A percentile compares a stretch with the other conserved stretches of the same genome.
phyloP scores from a whole-genome alignment of 306 rosid genomes.

The Elaeagnus macrophylla region DNA sequence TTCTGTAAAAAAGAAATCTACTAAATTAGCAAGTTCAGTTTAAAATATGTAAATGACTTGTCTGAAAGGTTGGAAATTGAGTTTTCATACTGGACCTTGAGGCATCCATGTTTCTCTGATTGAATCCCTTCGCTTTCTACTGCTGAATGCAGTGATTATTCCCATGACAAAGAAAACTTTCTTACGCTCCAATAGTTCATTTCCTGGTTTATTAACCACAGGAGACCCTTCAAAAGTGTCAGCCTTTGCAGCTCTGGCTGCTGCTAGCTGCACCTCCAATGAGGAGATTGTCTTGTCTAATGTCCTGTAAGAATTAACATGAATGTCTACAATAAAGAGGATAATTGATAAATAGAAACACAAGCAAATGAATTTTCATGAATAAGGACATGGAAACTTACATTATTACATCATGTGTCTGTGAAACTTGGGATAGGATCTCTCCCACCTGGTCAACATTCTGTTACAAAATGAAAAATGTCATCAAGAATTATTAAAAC shows the following conservation, averaged over 20 bases:
- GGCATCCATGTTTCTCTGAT: constrained; percentile 64
- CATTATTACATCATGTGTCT: constrained; percentile 49
- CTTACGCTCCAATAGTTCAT: constrained; percentile 24
- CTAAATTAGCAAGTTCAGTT: constrained; percentile 8
- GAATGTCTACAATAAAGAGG: not conserved
- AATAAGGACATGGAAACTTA: constrained; percentile 15
- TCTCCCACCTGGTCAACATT: constrained; percentile 31
- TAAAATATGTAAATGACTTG: not conserved
- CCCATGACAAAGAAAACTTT: constrained; percentile 63
- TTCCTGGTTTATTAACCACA: constrained; percentile 17
- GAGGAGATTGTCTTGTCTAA: constrained; percentile 50
- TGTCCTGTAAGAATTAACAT: constrained; percentile 26
- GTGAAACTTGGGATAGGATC: constrained; percentile 45
- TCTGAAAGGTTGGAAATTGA: not conserved
- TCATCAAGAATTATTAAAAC: constrained; percentile 4
- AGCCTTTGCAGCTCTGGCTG: constrained; percentile 43
- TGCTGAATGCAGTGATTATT: constrained; percentile 51
- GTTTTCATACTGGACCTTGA: constrained; percentile 22
- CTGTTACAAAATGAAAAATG: constrained; percentile 21
- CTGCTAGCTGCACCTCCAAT: constrained; percentile 52
- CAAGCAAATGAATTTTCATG: not conserved
- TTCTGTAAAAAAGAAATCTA: constrained; percentile 18
- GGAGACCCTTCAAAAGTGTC: constrained; percentile 34
- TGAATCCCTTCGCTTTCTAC: constrained; percentile 55
- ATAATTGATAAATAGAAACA: constrained; percentile 1